Base-by-base conservation (phyloP, 176 grass and related monocot species). In the Ensete glaucum region DNA sequence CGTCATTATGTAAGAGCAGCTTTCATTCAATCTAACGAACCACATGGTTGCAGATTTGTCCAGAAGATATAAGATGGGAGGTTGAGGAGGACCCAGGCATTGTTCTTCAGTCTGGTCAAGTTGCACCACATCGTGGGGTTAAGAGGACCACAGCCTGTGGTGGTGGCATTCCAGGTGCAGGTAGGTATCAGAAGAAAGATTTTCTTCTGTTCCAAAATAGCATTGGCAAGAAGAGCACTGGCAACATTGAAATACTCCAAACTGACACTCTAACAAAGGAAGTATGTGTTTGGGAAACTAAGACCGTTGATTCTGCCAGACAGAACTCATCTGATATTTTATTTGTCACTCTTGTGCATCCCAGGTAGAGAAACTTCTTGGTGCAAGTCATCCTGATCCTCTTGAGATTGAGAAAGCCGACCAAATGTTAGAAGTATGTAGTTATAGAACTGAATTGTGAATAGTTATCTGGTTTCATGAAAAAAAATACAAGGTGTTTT, bases 361-460 rank as follows among this genome's bases (percentile, higher is more conserved):
- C 52, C 55, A 99, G 96, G 96, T 99, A 77, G 96, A 94, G 85
- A 88, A 82, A 76, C 88, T 99, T 83, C 89, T 94, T 70, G 82
- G 76, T 65, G 81, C 80, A 64, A 83, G 25, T 53, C 83, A 94
- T 82, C 96, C 96, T 43, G 91, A 99, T 83, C 86, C 91, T 22
- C 62, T 74, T 50, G 91, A 99, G 81, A 81, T 99, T 64, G 96
- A 99, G 59, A 99, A 91, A 83, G 86, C 51, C 94, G n/a, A 91
- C 81, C 94, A 99, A 91, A 80, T 54, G 69, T 67, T 99, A 1
- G 89, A 89, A 87, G 96, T 91, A n/a, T n/a, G n/a, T n/a, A n/a
- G n/a, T n/a, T n/a, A n/a, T n/a, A n/a, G n/a, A n/a, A n/a, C n/a
- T n/a, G n/a, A n/a, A n/a, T n/a, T n/a, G n/a, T n/a, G n/a, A n/a